These are phyloP conservation scores for Cryptococcus hybrid DNA, from an alignment of 1,284 basidiomycete species.

Conservation along the genomic window DNA sequence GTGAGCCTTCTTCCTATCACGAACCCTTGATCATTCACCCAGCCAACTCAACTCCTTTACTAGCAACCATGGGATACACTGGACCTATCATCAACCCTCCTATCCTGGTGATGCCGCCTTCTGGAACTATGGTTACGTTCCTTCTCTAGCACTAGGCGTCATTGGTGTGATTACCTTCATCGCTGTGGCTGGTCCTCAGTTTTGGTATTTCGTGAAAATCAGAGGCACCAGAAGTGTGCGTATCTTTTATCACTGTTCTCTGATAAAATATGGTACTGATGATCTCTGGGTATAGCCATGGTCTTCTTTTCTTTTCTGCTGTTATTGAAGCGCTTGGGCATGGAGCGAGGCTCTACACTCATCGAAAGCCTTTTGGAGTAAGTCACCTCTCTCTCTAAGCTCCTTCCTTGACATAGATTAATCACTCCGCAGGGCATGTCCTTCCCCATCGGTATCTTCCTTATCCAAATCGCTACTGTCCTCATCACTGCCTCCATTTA, in stretches of 20 bases:
- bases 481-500: constrained; percentile 25
- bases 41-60: neutral
- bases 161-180: constrained; percentile 27
- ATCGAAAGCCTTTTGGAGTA: constrained; percentile 19
- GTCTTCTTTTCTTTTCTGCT: constrained; percentile 23
- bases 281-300: constrained; percentile 9
- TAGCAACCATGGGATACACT: constrained; percentile 22
- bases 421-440: constrained; percentile 19
- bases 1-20: neutral
- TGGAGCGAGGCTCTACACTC: constrained; percentile 27
- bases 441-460: constrained; percentile 23
- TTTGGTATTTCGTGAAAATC: constrained; percentile 24
- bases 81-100: constrained; percentile 18
- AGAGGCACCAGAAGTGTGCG: constrained; percentile 26
- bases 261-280: neutral
- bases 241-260: neutral
- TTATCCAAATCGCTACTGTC: constrained; percentile 19
- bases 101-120: constrained; percentile 16
- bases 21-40: neutral
- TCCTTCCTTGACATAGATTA: neutral
- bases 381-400: constrained; percentile 2
- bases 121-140: constrained; percentile 31
- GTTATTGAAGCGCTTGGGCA: constrained; percentile 28
- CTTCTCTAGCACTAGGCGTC: constrained; percentile 29
- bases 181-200: constrained; percentile 15